A percentile compares a stretch with the other conserved stretches of the same genome.
These are phyloP conservation scores for Acanthamoeba lenticulata DNA, from an alignment of 208 protist species.

Conservation along the genomic window DNA sequence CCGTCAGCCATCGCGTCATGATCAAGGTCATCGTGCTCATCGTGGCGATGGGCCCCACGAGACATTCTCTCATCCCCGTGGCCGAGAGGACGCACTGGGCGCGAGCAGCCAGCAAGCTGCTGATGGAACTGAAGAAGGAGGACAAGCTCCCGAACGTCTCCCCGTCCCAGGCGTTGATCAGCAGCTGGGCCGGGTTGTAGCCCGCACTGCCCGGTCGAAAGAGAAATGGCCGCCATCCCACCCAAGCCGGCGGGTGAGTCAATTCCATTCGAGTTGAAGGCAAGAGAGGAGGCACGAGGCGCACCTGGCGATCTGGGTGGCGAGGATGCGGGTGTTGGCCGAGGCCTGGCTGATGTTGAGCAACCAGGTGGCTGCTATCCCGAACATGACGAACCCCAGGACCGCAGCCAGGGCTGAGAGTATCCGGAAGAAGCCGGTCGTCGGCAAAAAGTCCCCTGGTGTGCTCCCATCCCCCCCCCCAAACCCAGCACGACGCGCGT, in stretches of 20 bases:
- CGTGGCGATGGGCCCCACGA: no score
- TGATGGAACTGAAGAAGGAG: background rate
- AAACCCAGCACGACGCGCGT: no score
- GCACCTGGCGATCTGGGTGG: constrained; percentile 4
- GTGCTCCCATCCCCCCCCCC: no score
- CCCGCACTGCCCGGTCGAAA: background rate
- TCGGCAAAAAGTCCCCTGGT: background rate
- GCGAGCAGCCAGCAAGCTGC: background rate
- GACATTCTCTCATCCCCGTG: no score
- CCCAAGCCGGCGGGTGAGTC: background rate
- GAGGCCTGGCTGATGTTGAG: background rate
- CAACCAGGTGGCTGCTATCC: background rate
- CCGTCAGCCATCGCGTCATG: no score
- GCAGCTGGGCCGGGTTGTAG: background rate
- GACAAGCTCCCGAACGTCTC: background rate
- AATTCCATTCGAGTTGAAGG: no score
- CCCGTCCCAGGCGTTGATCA: constrained; percentile 7
- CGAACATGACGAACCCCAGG: background rate
- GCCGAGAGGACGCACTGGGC: background rate
- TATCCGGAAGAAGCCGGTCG: background rate
- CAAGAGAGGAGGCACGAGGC: background rate
- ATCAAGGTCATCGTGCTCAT: no score
- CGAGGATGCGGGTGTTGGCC: background rate
- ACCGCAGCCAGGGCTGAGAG: background rate
- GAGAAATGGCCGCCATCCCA: background rate